Percentiles rank a stretch among this genome's conserved stretches.
Evolutionary conservation across 495 filamentous ascomycete species (phyloP).

Genomic region (Tuber aestivum): DNA sequence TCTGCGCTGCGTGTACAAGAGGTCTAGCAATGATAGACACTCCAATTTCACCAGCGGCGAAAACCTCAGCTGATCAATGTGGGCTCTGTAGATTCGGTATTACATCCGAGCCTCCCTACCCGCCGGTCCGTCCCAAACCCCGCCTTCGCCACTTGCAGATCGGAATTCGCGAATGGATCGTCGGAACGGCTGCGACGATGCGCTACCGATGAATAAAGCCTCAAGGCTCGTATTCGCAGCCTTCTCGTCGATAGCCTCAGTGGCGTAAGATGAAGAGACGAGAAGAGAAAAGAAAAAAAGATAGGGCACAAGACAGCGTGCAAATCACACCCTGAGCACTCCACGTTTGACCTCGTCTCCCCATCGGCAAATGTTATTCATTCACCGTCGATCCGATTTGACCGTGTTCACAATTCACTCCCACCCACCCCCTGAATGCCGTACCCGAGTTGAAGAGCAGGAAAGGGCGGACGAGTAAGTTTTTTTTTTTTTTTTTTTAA

Average conservation of each 20-base stretch:
- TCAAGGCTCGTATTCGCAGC: not conserved
- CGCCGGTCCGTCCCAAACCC: not conserved
- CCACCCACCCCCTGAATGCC: not conserved
- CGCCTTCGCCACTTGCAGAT: not conserved
- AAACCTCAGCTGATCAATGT: not conserved
- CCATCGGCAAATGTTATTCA: not conserved
- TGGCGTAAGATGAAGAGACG: not conserved
- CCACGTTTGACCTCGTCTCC: not conserved
- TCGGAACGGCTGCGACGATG: too few relatives aligned
- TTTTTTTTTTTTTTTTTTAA: too few relatives aligned
- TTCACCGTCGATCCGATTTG: not conserved
- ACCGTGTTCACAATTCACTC: not conserved
- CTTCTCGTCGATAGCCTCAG: not conserved
- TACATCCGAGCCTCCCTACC: not conserved
- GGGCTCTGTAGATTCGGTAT: not conserved
- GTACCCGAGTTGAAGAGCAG: not conserved
- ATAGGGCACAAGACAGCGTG: not conserved
- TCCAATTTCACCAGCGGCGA: not conserved
- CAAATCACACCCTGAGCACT: conserved; percentile 4
- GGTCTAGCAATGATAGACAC: not conserved
- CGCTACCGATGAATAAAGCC: not conserved
- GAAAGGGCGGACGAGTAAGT: not conserved
- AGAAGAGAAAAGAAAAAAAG: not conserved
- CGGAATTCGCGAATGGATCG: not conserved
- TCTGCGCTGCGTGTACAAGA: not conserved